Percentiles rank a stretch among this genome's conserved stretches.
phyloP scores from a whole-genome alignment of 2,329 filamentous ascomycete genomes.

The Penicillium olsonii region DNA sequence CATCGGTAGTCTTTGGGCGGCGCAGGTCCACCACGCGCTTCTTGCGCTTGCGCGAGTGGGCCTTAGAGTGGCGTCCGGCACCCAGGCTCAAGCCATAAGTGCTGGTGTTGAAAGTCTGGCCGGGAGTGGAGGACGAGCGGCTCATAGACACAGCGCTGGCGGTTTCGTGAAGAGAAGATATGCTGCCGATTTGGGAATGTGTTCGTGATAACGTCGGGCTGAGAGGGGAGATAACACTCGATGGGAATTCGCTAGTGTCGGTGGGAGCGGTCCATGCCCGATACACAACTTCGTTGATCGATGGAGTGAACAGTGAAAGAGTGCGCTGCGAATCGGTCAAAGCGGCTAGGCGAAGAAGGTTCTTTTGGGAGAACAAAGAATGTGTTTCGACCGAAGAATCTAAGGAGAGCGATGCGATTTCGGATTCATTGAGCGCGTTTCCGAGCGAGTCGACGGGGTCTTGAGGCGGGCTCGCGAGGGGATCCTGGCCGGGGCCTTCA shows the following conservation, averaged over 20 bases:
- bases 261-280: constrained; percentile 83
- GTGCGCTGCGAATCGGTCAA: constrained; percentile 88
- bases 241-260: constrained; percentile 64
- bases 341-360: constrained; percentile 77
- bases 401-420: constrained; percentile 74
- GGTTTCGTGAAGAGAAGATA: constrained; percentile 69
- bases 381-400: constrained; percentile 80
- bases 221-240: constrained; percentile 40
- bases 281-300: constrained; percentile 87
- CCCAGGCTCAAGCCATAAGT: constrained; percentile 43
- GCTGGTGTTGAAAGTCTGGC: constrained; percentile 40
- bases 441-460: constrained; percentile 81
- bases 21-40: constrained; percentile 52
- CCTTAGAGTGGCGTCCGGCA: constrained; percentile 46
- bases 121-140: constrained; percentile 44
- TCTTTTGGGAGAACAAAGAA: constrained; percentile 93
- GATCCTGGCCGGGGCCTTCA: constrained; percentile 69
- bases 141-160: constrained; percentile 67
- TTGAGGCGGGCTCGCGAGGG: constrained; percentile 76
- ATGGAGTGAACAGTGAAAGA: constrained; percentile 84
- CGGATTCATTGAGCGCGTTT: constrained; percentile 71
- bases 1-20: constrained; percentile 43
- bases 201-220: constrained; percentile 61
- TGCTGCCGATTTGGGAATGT: constrained; percentile 64
- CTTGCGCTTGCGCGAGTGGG: constrained; percentile 48